These are phyloP conservation scores for Rhizopus arrhizus DNA, from an alignment of 371 early-diverging fungal genomes.

Conservation along the genomic window DNA sequence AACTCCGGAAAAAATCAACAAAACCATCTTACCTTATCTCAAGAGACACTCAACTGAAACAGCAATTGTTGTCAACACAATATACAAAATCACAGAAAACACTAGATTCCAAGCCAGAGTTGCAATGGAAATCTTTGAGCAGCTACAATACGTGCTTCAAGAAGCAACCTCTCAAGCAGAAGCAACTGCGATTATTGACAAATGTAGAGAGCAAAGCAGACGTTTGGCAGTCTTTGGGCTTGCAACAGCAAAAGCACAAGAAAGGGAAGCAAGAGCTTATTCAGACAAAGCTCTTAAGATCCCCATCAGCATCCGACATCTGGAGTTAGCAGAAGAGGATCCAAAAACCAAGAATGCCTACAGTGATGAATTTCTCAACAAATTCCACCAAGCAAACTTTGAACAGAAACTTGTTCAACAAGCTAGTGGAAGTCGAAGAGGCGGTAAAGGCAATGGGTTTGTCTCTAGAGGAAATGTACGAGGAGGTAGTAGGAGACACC, in stretches of 20 bases:
- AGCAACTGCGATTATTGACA: not conserved
- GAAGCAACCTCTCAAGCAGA: not conserved
- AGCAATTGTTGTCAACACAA: too few relatives aligned
- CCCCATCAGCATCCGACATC: slow-evolving; percentile 5
- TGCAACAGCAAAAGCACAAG: slow-evolving; percentile 9
- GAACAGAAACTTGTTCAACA: not conserved
- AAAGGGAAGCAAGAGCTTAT: not conserved
- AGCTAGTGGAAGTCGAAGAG: not conserved
- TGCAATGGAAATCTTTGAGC: slow-evolving; percentile 4
- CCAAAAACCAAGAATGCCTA: too few relatives aligned
- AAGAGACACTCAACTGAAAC: too few relatives aligned
- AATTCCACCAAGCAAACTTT: slow-evolving; percentile 5
- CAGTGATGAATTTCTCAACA: not conserved
- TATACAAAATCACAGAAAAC: too few relatives aligned
- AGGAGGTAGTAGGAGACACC: too few relatives aligned
- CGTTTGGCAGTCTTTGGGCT: slow-evolving; percentile 14
- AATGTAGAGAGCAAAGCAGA: slow-evolving; percentile 1
- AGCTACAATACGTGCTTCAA: not conserved
- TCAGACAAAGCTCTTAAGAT: slow-evolving; percentile 3
- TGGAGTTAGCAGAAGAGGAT: not conserved
- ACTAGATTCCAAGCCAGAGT: slow-evolving; percentile 9
- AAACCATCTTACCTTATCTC: too few relatives aligned
- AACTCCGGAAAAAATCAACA: too few relatives aligned
- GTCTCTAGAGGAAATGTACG: not conserved
- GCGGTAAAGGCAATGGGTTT: too few relatives aligned